Base-by-base conservation (phyloP, 2,329 filamentous ascomycete species). In the Ploettnerulaceae sp. region DNA sequence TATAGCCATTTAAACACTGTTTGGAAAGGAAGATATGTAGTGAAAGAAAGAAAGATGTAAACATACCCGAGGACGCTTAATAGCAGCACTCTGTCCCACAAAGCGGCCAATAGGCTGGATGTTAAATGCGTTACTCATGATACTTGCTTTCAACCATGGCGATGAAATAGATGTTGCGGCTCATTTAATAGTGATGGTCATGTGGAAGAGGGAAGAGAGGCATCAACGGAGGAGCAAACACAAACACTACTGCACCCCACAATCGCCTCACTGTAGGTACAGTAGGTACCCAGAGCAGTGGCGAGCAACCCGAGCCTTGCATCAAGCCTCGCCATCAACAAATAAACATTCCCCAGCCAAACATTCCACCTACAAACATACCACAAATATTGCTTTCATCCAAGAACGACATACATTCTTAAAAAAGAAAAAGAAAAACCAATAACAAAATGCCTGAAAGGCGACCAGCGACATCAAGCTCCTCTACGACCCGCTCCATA, bases 51-150 rank as follows among this genome's bases (percentile, higher is more conserved):
- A 4, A n/a, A 29, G 14, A n/a, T 21, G 26, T 33, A 41, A 41
- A 22, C 68, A 59, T 67, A 85, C 86, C 70, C 78, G 87, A 15
- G 88, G 88, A 55, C 87, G 74, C 61, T 83, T 82, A 51, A 94
- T 83, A 3, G 84, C 75, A 50, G 86, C 79, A 61, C 80, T 84
- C 38, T 73, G 71, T 47, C 83, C 82, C 31, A 70, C 69, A 63
- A 91, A 91, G 38, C 82, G 79, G 47, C 74, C 71, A 44, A 86
- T 69, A n/a, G 86, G 85, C 57, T 85, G 77, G 51, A 89, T 78
- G 18, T 79, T 66, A 63, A 89, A 89, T 37, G 11, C 40, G n/a
- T 35, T 52, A 52, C 42, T 61, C 60, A 62, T 62, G 21, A 35
- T 48, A 4, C 15, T 25, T 5, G 14, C 24, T 26, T 8, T 43